A percentile compares a stretch with the other conserved stretches of the same genome.
Evolutionary conservation across 2,329 filamentous ascomycete genomes (phyloP).

Genomic region (Samsoniella hepiali): DNA sequence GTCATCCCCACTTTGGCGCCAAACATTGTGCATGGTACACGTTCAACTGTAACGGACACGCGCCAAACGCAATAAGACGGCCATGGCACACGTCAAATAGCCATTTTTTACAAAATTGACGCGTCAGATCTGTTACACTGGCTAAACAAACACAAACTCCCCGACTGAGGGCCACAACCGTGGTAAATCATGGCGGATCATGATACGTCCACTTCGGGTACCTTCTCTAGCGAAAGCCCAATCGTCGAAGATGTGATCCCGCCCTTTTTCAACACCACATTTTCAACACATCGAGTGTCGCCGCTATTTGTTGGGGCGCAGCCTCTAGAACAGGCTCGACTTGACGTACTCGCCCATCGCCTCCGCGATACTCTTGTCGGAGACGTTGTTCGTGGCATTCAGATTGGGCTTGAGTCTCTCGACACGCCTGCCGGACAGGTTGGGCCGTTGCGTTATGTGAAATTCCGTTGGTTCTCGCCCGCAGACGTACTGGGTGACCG

Average conservation of each 20-base stretch:
- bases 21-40: background rate
- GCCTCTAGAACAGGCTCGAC: slow-evolving; percentile 35
- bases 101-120: background rate
- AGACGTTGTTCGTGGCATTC: slow-evolving; percentile 58
- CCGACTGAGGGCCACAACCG: too few relatives aligned
- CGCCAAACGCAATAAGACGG: background rate
- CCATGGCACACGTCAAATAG: slow-evolving; percentile 1
- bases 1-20: background rate
- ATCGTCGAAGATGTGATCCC: slow-evolving; percentile 27
- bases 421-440: slow-evolving; percentile 39
- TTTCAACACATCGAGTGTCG: slow-evolving; percentile 54
- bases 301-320: slow-evolving; percentile 48
- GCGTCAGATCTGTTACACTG: background rate
- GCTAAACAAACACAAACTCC: background rate
- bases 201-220: slow-evolving; percentile 15
- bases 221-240: slow-evolving; percentile 14
- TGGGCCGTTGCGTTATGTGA: slow-evolving; percentile 44
- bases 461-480: slow-evolving; percentile 45
- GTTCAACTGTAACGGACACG: background rate
- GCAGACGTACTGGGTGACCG: slow-evolving; percentile 32
- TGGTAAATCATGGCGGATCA: slow-evolving; percentile 15
- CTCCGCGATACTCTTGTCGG: slow-evolving; percentile 55
- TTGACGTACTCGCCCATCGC: slow-evolving; percentile 44
- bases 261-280: slow-evolving; percentile 57
- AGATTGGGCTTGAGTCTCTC: slow-evolving; percentile 46